Evolutionary conservation across 2,329 filamentous ascomycete species (phyloP).

Genomic region (Colletotrichum gigasporum): DNA sequence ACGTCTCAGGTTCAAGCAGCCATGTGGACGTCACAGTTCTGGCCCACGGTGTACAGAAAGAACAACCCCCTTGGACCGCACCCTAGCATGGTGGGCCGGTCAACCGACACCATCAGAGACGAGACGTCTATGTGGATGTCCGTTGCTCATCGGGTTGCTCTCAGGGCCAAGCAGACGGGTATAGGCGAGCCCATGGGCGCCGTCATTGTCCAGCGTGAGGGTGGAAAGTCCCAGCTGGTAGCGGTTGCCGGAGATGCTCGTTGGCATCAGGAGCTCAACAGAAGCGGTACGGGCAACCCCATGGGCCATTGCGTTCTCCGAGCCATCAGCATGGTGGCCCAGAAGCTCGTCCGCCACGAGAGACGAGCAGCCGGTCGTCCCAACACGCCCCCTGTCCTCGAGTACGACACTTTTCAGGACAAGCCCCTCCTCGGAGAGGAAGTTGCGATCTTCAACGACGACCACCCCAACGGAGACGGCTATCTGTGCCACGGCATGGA

Average conservation of each 20-base stretch:
- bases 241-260: slow-evolving; percentile 82
- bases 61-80: slow-evolving; percentile 89
- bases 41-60: slow-evolving; percentile 87
- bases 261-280: slow-evolving; percentile 64
- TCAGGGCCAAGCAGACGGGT: slow-evolving; percentile 64
- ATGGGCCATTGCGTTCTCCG: slow-evolving; percentile 83
- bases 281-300: slow-evolving; percentile 69
- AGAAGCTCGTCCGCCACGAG: slow-evolving; percentile 68
- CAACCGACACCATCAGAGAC: slow-evolving; percentile 73
- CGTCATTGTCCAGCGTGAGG: slow-evolving; percentile 75
- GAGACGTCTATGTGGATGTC: slow-evolving; percentile 74
- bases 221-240: slow-evolving; percentile 65
- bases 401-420: slow-evolving; percentile 74
- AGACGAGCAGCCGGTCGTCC: slow-evolving; percentile 49
- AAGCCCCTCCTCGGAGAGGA: slow-evolving; percentile 75
- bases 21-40: slow-evolving; percentile 79
- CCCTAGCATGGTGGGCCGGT: slow-evolving; percentile 76
- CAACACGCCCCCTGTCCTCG: slow-evolving; percentile 51
- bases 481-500: slow-evolving; percentile 96
- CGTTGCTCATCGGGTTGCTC: slow-evolving; percentile 71
- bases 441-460: slow-evolving; percentile 66
- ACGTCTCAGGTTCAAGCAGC: slow-evolving; percentile 80
- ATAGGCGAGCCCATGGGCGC: slow-evolving; percentile 78
- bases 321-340: slow-evolving; percentile 84
- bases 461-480: slow-evolving; percentile 76